Percentiles rank a stretch among this genome's conserved stretches.
phyloP scores from a whole-genome alignment of 106 monocot genomes.

The Narthecium ossifragum region DNA sequence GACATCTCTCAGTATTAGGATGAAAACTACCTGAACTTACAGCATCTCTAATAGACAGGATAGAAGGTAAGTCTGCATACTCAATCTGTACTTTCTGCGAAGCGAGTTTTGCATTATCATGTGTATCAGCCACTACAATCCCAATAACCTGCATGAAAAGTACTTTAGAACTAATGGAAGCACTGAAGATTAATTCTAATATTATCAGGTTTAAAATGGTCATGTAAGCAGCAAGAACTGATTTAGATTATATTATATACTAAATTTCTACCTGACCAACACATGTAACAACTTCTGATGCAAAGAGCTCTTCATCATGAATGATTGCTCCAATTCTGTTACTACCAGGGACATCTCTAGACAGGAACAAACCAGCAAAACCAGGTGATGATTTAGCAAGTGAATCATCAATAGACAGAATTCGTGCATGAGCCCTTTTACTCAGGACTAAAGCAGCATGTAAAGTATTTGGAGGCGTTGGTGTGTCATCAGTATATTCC shows the following conservation, averaged over 20 bases:
- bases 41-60: slow-evolving; percentile 85
- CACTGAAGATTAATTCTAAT: no score
- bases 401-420: slow-evolving; percentile 78
- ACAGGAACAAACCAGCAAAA: slow-evolving; percentile 76
- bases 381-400: slow-evolving; percentile 74
- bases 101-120: slow-evolving; percentile 90
- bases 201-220: no score
- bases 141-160: slow-evolving; percentile 64
- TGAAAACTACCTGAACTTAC: slow-evolving; percentile 51
- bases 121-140: slow-evolving; percentile 93
- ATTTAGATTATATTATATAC: no score
- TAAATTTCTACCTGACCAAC: slow-evolving; percentile 83
- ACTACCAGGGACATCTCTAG: slow-evolving; percentile 71
- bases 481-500: slow-evolving; percentile 83
- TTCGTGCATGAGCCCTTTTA: slow-evolving; percentile 86
- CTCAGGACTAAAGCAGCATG: slow-evolving; percentile 88
- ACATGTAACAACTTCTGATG: slow-evolving; percentile 87
- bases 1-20: slow-evolving; percentile 54
- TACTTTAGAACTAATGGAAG: no score
- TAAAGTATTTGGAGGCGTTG: slow-evolving; percentile 59
- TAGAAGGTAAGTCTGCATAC: slow-evolving; percentile 73
- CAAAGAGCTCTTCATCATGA: slow-evolving; percentile 90
- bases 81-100: slow-evolving; percentile 60
- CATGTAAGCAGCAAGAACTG: no score
- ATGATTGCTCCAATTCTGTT: slow-evolving; percentile 71